A percentile compares a stretch with the other conserved stretches of the same genome.
phyloP scores from a whole-genome alignment of 805 yeast species.

The Wickerhamiella nectarea region DNA sequence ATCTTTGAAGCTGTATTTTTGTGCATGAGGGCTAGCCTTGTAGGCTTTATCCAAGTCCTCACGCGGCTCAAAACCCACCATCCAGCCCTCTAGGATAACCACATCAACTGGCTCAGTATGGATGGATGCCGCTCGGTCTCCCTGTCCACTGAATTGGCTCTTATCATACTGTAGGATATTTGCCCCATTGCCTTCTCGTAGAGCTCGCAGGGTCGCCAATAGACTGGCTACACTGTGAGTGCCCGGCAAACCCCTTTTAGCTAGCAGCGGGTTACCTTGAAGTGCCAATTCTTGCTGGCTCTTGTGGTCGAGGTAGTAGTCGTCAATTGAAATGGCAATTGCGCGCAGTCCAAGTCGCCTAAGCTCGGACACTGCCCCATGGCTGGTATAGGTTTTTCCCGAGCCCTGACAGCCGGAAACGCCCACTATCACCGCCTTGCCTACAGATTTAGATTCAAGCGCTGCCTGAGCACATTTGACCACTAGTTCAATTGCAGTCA shows the following conservation, averaged over 20 bases:
- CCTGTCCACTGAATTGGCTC: constrained; percentile 53
- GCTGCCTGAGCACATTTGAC: background rate
- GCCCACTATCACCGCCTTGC: constrained; percentile 16
- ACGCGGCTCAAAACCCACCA: constrained; percentile 50
- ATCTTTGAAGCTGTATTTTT: constrained; percentile 23
- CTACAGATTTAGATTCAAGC: background rate
- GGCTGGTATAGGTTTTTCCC: constrained; percentile 26
- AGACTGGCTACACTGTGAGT: constrained; percentile 62
- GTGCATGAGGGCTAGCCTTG: constrained; percentile 4
- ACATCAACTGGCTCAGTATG: constrained; percentile 30
- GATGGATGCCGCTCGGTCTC: constrained; percentile 42
- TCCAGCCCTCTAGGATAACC: constrained; percentile 88
- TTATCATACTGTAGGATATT: constrained; percentile 66
- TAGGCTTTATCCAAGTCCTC: constrained; percentile 20
- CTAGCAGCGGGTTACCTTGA: constrained; percentile 39
- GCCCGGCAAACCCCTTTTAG: constrained; percentile 85
- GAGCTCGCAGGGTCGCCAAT: constrained; percentile 25
- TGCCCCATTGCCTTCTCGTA: constrained; percentile 23
- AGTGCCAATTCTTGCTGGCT: constrained; percentile 41
- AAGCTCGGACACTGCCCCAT: constrained; percentile 20
- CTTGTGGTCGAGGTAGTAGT: constrained; percentile 56
- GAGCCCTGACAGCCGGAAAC: constrained; percentile 29
- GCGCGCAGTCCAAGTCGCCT: constrained; percentile 27
- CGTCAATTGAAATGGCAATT: constrained; percentile 60
- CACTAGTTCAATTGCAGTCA: background rate